A percentile compares a stretch with the other conserved stretches of the same genome.
Evolutionary conservation across 2,329 filamentous ascomycete genomes (phyloP).

Genomic region (Botrytis pseudocinerea): DNA sequence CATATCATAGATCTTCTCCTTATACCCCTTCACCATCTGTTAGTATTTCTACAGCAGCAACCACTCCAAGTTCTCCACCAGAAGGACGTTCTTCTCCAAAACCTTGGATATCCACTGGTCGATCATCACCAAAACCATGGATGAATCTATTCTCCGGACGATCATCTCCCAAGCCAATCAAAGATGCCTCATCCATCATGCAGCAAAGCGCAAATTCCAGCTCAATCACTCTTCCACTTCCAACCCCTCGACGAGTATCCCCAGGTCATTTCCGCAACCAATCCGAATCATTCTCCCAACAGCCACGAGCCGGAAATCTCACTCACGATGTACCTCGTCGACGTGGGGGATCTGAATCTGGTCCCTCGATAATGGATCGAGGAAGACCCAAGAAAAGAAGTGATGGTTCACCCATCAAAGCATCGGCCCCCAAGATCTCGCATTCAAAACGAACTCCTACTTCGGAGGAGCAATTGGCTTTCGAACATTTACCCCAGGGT

Average conservation of each 20-base stretch:
- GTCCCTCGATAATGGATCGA: constrained; percentile 59
- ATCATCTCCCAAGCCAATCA: constrained; percentile 20
- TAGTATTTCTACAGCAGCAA: constrained; percentile 31
- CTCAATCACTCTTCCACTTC: not conserved
- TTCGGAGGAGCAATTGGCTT: constrained; percentile 54
- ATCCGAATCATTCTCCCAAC: constrained; percentile 25
- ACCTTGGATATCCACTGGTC: constrained; percentile 27
- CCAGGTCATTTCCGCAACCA: constrained; percentile 31
- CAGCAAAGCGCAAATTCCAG: constrained; percentile 2
- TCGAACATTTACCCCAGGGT: constrained; percentile 62
- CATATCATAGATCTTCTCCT: constrained; percentile 44
- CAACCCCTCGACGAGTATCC: constrained; percentile 17
- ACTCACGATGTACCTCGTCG: constrained; percentile 45
- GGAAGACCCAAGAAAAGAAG: constrained; percentile 59
- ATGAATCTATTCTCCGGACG: constrained; percentile 17
- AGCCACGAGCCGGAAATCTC: constrained; percentile 22
- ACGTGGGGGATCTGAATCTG: constrained; percentile 57
- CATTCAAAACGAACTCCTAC: constrained; percentile 11
- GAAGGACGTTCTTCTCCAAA: constrained; percentile 34
- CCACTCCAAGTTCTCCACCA: constrained; percentile 20
- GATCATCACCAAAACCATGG: constrained; percentile 34
- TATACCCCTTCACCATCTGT: constrained; percentile 42
- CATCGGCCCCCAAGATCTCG: constrained; percentile 37
- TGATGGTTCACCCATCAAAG: constrained; percentile 44
- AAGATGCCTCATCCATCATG: not conserved